phyloP scores from a whole-genome alignment of 2,329 filamentous ascomycete species.

The Zasmidium angulare region DNA sequence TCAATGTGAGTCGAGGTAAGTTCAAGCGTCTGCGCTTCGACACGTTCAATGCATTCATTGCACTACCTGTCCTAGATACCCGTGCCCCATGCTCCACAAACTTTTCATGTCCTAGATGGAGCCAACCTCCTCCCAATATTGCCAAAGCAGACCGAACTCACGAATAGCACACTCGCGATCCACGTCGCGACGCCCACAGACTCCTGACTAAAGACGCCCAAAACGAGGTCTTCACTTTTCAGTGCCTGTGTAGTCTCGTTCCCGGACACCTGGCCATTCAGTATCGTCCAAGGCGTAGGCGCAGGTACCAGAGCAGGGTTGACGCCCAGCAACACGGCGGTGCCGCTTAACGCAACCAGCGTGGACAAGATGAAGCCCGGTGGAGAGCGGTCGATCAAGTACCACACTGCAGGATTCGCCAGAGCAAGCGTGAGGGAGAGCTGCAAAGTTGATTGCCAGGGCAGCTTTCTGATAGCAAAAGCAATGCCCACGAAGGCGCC shows the following conservation, averaged over 20 bases:
- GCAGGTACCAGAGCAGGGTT: slow-evolving; percentile 76
- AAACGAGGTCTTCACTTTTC: slow-evolving; percentile 27
- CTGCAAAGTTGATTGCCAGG: slow-evolving; percentile 94
- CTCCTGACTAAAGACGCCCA: slow-evolving; percentile 60
- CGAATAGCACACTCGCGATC: slow-evolving; percentile 92
- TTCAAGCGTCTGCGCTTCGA: no score
- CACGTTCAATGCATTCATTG: no score
- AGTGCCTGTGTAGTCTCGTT: slow-evolving; percentile 21
- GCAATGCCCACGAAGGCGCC: slow-evolving; percentile 72
- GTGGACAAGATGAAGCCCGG: slow-evolving; percentile 79
- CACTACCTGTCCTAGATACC: no score
- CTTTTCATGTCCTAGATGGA: slow-evolving; percentile 17
- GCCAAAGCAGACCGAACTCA: slow-evolving; percentile 92
- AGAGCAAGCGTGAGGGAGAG: slow-evolving; percentile 85
- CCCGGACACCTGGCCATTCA: slow-evolving; percentile 21
- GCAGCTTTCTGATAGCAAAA: slow-evolving; percentile 81
- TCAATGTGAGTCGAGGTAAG: no score
- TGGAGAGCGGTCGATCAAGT: slow-evolving; percentile 86
- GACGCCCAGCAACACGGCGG: slow-evolving; percentile 69
- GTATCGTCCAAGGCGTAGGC: slow-evolving; percentile 51
- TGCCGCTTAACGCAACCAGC: slow-evolving; percentile 71
- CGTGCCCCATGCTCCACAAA: no score
- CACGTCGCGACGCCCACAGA: slow-evolving; percentile 75
- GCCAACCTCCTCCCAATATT: slow-evolving; percentile 85
- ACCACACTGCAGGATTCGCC: slow-evolving; percentile 93